Percentiles rank a stretch among this genome's conserved stretches.
Conservation (phyloP, 441 rosid genomes). For the Gossypium gossypioides region DNA sequence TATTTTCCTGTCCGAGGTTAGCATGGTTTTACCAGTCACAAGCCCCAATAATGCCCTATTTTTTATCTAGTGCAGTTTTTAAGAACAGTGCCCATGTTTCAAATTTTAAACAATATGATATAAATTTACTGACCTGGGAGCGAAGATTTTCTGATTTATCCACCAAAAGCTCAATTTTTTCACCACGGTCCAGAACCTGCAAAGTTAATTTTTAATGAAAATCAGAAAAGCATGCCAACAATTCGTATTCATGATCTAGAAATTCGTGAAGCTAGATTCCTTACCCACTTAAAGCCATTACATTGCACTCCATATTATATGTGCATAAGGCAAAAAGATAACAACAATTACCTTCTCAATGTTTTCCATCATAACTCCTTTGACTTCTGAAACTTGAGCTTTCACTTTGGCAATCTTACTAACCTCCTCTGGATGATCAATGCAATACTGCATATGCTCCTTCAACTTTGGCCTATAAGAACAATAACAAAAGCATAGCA, state of each 20-base stretch:
- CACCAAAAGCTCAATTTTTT: constrained; percentile 85
- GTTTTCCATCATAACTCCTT: constrained; percentile 84
- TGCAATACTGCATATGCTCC: constrained; percentile 74
- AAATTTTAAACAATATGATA: background rate
- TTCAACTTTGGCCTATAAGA: constrained; percentile 52
- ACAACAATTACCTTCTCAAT: constrained; percentile 50
- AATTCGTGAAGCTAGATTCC: background rate
- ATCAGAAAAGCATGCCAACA: background rate
- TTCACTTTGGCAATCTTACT: constrained; percentile 70
- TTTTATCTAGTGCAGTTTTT: background rate
- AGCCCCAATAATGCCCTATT: background rate
- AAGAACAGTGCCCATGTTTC: background rate
- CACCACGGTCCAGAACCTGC: constrained; percentile 98
- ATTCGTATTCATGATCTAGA: background rate
- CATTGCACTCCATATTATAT: background rate
- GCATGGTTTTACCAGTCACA: background rate
- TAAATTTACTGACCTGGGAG: constrained; percentile 50
- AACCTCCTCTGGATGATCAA: constrained; percentile 67
- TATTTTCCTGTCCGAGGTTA: background rate
- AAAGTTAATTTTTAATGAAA: constrained; percentile 11
- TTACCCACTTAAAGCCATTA: background rate
- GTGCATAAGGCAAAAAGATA: background rate
- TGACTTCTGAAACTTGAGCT: constrained; percentile 79
- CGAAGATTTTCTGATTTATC: constrained; percentile 95
- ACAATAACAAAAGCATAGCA: background rate